phyloP scores from a whole-genome alignment of 345 rosid genomes.

The Eucalyptus sp. region DNA sequence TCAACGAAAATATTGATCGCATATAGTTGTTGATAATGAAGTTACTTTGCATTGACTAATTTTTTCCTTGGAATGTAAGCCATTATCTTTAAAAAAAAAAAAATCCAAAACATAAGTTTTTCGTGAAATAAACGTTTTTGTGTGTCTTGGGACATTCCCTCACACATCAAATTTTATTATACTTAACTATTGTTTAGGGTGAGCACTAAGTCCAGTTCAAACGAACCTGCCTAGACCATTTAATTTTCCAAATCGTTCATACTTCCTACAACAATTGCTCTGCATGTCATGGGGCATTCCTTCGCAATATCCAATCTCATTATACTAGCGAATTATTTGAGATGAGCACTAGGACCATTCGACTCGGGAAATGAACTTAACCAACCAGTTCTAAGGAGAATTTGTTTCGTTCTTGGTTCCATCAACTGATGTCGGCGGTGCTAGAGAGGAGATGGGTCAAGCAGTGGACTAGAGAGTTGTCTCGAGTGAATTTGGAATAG shows the following conservation, averaged over 20 bases:
- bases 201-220: background rate
- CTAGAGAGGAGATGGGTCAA: background rate
- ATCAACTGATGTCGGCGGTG: accelerated
- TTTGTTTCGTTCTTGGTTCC: background rate
- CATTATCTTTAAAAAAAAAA: background rate
- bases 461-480: background rate
- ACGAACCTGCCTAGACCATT: accelerated
- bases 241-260: accelerated
- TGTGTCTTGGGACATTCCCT: background rate
- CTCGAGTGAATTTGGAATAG: background rate
- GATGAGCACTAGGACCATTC: accelerated
- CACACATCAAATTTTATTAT: background rate
- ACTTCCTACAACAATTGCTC: background rate
- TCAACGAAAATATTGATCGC: accelerated
- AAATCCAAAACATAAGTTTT: background rate
- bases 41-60: background rate
- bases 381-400: accelerated
- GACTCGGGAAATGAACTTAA: accelerated
- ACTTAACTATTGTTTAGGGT: background rate
- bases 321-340: background rate
- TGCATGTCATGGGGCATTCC: background rate
- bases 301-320: background rate
- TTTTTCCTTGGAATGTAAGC: background rate
- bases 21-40: background rate
- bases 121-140: background rate